These are phyloP conservation scores for Phytophthora rubi DNA, from an alignment of 352 stramenopile species.

Conservation along the genomic window DNA sequence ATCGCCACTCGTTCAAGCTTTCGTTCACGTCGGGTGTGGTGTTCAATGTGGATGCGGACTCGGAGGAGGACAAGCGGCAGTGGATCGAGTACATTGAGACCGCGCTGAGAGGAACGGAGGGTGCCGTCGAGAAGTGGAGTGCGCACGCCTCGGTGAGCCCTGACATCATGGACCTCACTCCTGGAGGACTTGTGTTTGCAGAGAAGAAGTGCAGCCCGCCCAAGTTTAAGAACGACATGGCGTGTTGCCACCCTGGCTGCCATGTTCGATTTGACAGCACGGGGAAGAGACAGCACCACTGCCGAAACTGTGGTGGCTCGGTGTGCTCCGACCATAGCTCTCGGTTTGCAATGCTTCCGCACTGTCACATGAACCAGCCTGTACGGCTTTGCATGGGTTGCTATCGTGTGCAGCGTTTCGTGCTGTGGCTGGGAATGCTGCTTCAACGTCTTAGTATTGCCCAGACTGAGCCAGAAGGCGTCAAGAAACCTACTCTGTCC, in stretches of 20 bases:
- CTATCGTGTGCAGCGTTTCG: slow-evolving; percentile 78
- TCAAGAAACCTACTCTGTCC: slow-evolving; percentile 43
- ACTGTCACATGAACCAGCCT: slow-evolving; percentile 67
- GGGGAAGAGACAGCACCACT: slow-evolving; percentile 83
- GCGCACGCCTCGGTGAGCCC: slow-evolving; percentile 38
- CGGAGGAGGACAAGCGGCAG: slow-evolving; percentile 76
- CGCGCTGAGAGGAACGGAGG: slow-evolving; percentile 51
- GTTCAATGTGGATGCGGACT: slow-evolving; percentile 84
- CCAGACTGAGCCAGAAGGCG: slow-evolving; percentile 41
- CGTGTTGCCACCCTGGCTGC: slow-evolving; percentile 69
- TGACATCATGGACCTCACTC: slow-evolving; percentile 55
- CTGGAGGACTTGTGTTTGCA: slow-evolving; percentile 62
- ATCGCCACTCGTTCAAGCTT: slow-evolving; percentile 87
- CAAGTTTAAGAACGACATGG: slow-evolving; percentile 75
- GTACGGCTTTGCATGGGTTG: slow-evolving; percentile 77
- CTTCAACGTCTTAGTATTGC: slow-evolving; percentile 65
- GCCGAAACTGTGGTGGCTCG: slow-evolving; percentile 79
- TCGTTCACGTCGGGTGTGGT: slow-evolving; percentile 74
- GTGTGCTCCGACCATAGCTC: slow-evolving; percentile 86
- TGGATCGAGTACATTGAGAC: slow-evolving; percentile 85
- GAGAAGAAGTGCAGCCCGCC: slow-evolving; percentile 67
- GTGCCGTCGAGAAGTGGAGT: slow-evolving; percentile 49
- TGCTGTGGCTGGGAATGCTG: slow-evolving; percentile 71
- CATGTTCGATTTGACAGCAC: slow-evolving; percentile 76
- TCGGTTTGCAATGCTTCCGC: slow-evolving; percentile 66